Percentiles rank a stretch among this genome's conserved stretches.
Conservation (phyloP, 2,329 filamentous ascomycete genomes). For the Magnaporthiopsis incrustans region DNA sequence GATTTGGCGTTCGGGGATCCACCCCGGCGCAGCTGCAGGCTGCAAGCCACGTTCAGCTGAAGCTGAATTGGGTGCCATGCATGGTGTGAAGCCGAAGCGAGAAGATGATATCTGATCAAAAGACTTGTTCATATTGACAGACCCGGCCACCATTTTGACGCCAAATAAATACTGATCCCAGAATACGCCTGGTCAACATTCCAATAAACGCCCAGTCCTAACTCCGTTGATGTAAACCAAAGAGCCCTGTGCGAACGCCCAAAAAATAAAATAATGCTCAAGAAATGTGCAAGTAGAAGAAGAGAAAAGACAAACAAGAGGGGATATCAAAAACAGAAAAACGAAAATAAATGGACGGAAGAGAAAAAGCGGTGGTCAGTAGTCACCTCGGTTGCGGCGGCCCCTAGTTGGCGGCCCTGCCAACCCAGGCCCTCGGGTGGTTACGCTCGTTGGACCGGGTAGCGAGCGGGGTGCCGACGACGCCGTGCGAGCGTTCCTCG, state of each 20-base stretch:
- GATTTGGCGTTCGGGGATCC: neutral
- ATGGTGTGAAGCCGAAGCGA: neutral
- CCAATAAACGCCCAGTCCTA: neutral
- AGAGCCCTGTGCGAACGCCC: neutral
- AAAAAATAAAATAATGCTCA: neutral
- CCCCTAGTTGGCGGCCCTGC: neutral
- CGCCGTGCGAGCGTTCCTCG: neutral
- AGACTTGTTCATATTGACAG: neutral
- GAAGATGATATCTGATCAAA: neutral
- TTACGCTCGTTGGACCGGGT: neutral
- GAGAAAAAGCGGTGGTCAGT: neutral
- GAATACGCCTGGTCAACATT: neutral
- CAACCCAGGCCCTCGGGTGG: neutral
- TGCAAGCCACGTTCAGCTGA: neutral
- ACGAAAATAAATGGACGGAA: neutral
- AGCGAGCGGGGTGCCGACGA: neutral
- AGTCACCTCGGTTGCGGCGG: too few relatives aligned
- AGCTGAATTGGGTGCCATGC: neutral
- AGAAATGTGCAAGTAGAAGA: neutral
- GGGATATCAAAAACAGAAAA: neutral
- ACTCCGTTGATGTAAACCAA: neutral
- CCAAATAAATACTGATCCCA: neutral
- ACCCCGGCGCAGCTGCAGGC: conserved; percentile 1
- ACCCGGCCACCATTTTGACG: neutral
- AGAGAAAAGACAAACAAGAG: neutral